Evolutionary conservation across 1,139 yeast genomes (phyloP).

Genomic region (Debaryomycetaceae sp.): DNA sequence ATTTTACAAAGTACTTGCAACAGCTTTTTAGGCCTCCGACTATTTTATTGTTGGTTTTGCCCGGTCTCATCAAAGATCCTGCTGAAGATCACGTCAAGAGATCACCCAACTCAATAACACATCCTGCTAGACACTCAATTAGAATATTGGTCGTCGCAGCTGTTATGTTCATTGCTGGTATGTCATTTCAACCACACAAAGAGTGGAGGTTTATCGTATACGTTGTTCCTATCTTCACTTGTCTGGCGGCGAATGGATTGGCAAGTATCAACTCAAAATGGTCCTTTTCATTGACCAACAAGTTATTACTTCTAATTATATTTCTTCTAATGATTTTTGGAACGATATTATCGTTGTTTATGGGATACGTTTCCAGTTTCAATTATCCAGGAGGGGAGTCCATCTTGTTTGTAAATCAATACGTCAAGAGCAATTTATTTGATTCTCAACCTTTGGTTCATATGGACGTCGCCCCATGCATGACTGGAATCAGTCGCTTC

Average conservation of each 20-base stretch:
- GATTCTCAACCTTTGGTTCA: conserved; percentile 45
- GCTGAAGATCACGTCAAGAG: conserved; percentile 27
- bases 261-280: conserved; percentile 38
- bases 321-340: conserved; percentile 27
- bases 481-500: conserved; percentile 83
- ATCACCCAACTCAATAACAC: conserved; percentile 23
- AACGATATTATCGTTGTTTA: conserved; percentile 41
- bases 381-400: conserved; percentile 94
- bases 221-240: conserved; percentile 63
- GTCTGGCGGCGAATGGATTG: conserved; percentile 65
- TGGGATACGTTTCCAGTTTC: conserved; percentile 61
- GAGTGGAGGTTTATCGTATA: conserved; percentile 92
- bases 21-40: conserved; percentile 66
- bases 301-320: conserved; percentile 25
- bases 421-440: conserved; percentile 21
- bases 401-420: conserved; percentile 48
- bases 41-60: conserved; percentile 42
- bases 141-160: conserved; percentile 40
- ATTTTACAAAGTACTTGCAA: conserved; percentile 46
- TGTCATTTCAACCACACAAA: conserved; percentile 87
- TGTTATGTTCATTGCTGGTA: conserved; percentile 48
- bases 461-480: conserved; percentile 76
- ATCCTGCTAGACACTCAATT: conserved; percentile 37
- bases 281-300: conserved; percentile 23
- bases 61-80: conserved; percentile 44